Conservation (phyloP, 208 protist species). For the Trypanosoma theileri region DNA sequence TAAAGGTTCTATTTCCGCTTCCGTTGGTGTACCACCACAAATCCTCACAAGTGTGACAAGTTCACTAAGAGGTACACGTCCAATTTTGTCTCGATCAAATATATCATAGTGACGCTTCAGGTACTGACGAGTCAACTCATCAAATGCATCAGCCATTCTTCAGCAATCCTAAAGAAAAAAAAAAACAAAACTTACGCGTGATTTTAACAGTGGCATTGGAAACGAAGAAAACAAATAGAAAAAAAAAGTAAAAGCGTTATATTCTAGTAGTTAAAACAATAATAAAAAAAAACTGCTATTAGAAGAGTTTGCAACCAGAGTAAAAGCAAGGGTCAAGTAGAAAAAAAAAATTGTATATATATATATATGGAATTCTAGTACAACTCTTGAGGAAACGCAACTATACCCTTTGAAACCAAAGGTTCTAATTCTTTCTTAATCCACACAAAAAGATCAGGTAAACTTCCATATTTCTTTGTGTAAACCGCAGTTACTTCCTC, state of each 20-base stretch:
- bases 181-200: background rate
- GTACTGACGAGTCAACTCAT: slow-evolving; percentile 50
- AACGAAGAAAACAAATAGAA: slow-evolving; percentile 10
- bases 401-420: slow-evolving; percentile 15
- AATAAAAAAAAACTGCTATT: slow-evolving; percentile 23
- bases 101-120: slow-evolving; percentile 73
- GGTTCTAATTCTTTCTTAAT: slow-evolving; percentile 16
- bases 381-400: background rate
- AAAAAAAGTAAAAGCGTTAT: background rate
- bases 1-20: slow-evolving; percentile 60
- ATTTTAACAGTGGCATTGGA: slow-evolving; percentile 3
- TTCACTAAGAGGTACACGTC: slow-evolving; percentile 51
- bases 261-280: slow-evolving; percentile 12
- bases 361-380: background rate
- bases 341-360: background rate
- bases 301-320: too few species aligned
- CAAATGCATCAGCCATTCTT: slow-evolving; percentile 30
- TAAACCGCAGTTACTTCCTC: slow-evolving; percentile 12
- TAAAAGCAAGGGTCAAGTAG: background rate
- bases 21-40: slow-evolving; percentile 71
- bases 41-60: slow-evolving; percentile 63
- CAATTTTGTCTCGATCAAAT: slow-evolving; percentile 82
- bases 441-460: slow-evolving; percentile 21
- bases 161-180: background rate
- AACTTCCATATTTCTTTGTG: slow-evolving; percentile 7